phyloP scores from a whole-genome alignment of 176 grass and related monocot species.

The Cocos nucifera region DNA sequence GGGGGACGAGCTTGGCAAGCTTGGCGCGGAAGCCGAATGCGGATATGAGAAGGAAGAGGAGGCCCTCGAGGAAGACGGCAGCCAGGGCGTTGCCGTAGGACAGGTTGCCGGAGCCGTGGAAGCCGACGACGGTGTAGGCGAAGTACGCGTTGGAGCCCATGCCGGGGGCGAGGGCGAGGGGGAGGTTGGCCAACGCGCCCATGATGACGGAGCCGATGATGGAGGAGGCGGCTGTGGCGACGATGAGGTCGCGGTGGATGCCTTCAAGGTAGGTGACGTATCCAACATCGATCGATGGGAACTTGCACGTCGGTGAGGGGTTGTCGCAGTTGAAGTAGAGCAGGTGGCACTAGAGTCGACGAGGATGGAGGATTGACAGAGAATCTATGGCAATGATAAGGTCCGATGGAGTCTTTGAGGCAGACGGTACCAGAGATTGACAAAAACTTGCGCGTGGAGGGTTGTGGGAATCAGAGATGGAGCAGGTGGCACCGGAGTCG shows the following conservation, averaged over 20 bases:
- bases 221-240: not conserved
- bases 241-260: constrained; percentile 1
- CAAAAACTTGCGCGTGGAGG: no score
- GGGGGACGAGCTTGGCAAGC: constrained; percentile 5
- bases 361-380: constrained; percentile 3
- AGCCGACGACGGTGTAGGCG: constrained; percentile 11
- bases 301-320: not conserved
- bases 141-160: constrained; percentile 17
- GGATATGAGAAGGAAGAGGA: constrained; percentile 4
- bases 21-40: not conserved
- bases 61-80: constrained; percentile 9
- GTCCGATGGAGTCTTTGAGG: no score
- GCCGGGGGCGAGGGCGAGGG: constrained; percentile 8
- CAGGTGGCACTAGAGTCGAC: not conserved
- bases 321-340: not conserved
- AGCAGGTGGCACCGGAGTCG: constrained; percentile 6
- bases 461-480: not conserved
- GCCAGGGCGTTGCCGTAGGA: constrained; percentile 7
- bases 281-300: not conserved
- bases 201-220: constrained; percentile 5
- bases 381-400: no score
- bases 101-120: constrained; percentile 3
- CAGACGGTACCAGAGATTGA: no score
- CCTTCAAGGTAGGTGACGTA: not conserved
- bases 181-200: constrained; percentile 13